These are phyloP conservation scores for Phytopythium ostracodes DNA, from an alignment of 352 stramenopile species.

Conservation along the genomic window DNA sequence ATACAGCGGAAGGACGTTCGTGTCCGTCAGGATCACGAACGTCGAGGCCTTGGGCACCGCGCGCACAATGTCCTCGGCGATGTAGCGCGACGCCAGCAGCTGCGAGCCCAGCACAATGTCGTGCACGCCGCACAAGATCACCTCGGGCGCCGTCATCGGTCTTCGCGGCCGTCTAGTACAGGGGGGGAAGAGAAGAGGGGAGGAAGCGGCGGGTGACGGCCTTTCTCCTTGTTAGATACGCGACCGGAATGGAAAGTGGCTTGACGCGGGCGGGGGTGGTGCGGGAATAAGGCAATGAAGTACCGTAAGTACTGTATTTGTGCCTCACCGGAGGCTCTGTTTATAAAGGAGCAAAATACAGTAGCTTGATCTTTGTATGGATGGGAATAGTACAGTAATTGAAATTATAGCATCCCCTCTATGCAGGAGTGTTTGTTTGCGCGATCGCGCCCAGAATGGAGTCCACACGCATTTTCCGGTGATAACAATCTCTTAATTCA, in stretches of 20 bases:
- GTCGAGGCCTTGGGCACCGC: constrained; percentile 54
- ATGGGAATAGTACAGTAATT: background rate
- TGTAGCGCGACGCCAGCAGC: constrained; percentile 57
- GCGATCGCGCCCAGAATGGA: background rate
- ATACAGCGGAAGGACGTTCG: constrained; percentile 75
- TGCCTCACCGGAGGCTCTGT: background rate
- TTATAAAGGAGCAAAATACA: background rate
- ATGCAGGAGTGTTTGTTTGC: background rate
- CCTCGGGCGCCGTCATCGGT: constrained; percentile 15
- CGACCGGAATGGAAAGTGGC: background rate
- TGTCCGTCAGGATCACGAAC: constrained; percentile 79
- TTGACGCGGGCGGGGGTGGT: background rate
- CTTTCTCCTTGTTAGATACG: background rate
- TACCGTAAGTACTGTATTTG: background rate
- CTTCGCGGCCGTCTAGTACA: background rate
- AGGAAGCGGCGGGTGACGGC: background rate
- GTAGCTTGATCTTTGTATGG: background rate
- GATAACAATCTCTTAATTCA: background rate
- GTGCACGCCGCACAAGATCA: constrained; percentile 75
- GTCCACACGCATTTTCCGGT: background rate
- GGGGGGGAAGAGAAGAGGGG: background rate
- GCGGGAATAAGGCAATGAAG: background rate
- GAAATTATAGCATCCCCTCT: background rate
- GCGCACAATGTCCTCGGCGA: constrained; percentile 59
- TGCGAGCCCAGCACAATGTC: constrained; percentile 73